These are phyloP conservation scores for Rhododendron mucronatum DNA, from an alignment of 148 eudicot species.

Conservation along the genomic window DNA sequence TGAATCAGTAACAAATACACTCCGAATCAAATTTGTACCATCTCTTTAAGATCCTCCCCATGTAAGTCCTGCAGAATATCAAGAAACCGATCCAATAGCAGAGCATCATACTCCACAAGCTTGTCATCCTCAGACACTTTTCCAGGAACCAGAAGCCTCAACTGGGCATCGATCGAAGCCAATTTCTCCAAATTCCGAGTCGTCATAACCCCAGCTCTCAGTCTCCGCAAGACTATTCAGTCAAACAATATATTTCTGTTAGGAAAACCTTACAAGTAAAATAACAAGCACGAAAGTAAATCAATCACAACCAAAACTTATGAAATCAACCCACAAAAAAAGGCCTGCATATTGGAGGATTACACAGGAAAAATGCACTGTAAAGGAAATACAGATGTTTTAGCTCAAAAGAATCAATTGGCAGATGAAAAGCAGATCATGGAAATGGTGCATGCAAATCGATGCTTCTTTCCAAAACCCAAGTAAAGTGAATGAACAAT, in stretches of 20 bases:
- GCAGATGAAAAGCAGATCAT: neutral
- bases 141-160: slow-evolving; percentile 62
- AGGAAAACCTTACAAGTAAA: neutral
- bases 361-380: neutral
- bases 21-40: slow-evolving; percentile 27
- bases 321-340: neutral
- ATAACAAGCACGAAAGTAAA: neutral
- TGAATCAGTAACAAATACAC: neutral
- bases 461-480: neutral
- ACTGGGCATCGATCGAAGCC: slow-evolving; percentile 75
- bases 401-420: neutral
- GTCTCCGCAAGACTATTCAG: neutral
- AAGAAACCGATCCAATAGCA: slow-evolving; percentile 70
- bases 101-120: slow-evolving; percentile 75
- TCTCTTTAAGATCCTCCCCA: slow-evolving; percentile 71
- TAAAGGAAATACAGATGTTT: neutral
- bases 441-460: neutral
- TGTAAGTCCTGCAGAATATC: slow-evolving; percentile 80
- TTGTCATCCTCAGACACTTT: slow-evolving; percentile 82
- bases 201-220: slow-evolving; percentile 24
- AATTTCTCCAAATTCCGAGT: slow-evolving; percentile 51
- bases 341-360: neutral
- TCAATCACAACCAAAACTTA: neutral
- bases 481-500: neutral
- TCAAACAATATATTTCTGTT: neutral